Evolutionary conservation across 2,329 filamentous ascomycete species (phyloP), one percentile per base, ranked within the genome.

Genomic region (Colletotrichum sp.): DNA sequence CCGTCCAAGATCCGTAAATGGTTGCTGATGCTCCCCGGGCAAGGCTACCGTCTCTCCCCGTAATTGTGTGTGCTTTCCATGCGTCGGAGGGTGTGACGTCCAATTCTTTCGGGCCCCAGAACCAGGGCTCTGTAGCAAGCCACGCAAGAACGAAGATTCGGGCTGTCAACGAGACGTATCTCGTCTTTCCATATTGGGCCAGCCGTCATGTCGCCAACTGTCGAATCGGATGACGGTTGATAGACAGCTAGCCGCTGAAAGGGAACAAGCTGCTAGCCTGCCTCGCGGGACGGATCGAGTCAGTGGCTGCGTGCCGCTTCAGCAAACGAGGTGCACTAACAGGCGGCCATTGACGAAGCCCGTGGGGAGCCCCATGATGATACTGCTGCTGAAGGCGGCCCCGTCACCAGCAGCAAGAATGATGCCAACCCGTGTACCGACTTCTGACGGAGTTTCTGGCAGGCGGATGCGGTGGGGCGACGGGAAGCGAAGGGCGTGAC

Each of bases 391-490:
- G 34, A 71, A 59, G 21, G 21, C 30, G 28, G 60, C 59, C 60
- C 59, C 30, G 13, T 30, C 9, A 65, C 59, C 28, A 39, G 30
- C 36, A 65, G 13, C 24, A 28, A 71, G 59, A 71, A 60, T 55
- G 59, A 52, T 59, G 26, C 39, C 39, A 59, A 26, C 39, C 55
- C 78, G 78, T 75, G 76, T 28, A 30, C 55, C 69, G 34, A 72
- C 70, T 64, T 55, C 36, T 44, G 49, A 18, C 34, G 28, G 52
- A 30, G 28, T 28, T 21, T 60, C 55, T 75, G 68, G 13, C 28
- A 63, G 39, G 57, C 52, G 32, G 52, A 66, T 55, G 69, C 80
- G 79, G 82, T 84, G 84, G 84, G 81, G 83, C 84, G 81, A 82
- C 81, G 83, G 80, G 82, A 82, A 80, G 81, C 82, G 81, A 80